These are phyloP conservation scores for Zygosaccharomyces gambellarensis DNA, from an alignment of 805 yeast species.

Conservation along the genomic window DNA sequence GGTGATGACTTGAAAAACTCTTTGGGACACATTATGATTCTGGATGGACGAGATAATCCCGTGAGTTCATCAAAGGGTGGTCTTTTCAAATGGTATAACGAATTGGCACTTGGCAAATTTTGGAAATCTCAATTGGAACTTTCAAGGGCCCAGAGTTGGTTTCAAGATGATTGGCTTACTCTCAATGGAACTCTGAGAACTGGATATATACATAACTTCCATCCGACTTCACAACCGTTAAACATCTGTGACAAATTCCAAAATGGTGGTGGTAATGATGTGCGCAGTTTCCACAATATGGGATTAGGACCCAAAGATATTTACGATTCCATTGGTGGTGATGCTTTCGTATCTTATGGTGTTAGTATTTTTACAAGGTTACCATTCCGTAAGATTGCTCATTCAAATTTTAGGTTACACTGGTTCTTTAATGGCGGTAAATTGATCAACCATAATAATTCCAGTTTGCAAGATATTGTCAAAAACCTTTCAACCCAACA, in stretches of 20 bases:
- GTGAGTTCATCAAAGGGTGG: constrained; percentile 46
- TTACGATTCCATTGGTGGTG: constrained; percentile 64
- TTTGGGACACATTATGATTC: constrained; percentile 37
- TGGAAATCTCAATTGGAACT: constrained; percentile 34
- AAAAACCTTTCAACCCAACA: constrained; percentile 37
- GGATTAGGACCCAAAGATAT: constrained; percentile 60
- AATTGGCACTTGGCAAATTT: constrained; percentile 36
- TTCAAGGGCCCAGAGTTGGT: constrained; percentile 25
- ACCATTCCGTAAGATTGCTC: constrained; percentile 43
- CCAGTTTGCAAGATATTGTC: constrained; percentile 18
- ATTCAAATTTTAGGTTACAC: constrained; percentile 57
- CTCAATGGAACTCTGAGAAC: constrained; percentile 45
- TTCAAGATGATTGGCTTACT: constrained; percentile 35
- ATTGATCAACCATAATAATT: constrained; percentile 36
- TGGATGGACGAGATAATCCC: constrained; percentile 41
- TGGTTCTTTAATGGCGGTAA: constrained; percentile 64
- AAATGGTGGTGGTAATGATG: constrained; percentile 72
- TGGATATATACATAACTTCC: constrained; percentile 51
- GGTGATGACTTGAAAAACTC: constrained; percentile 60
- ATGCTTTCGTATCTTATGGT: constrained; percentile 52
- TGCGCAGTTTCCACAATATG: constrained; percentile 64
- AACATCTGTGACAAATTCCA: constrained; percentile 78
- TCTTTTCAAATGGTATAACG: constrained; percentile 39
- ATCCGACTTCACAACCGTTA: constrained; percentile 33
- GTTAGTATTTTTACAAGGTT: constrained; percentile 53